Evolutionary conservation across 108 stramenopile species (phyloP).

Genomic region (Pelagomonas calceolata): DNA sequence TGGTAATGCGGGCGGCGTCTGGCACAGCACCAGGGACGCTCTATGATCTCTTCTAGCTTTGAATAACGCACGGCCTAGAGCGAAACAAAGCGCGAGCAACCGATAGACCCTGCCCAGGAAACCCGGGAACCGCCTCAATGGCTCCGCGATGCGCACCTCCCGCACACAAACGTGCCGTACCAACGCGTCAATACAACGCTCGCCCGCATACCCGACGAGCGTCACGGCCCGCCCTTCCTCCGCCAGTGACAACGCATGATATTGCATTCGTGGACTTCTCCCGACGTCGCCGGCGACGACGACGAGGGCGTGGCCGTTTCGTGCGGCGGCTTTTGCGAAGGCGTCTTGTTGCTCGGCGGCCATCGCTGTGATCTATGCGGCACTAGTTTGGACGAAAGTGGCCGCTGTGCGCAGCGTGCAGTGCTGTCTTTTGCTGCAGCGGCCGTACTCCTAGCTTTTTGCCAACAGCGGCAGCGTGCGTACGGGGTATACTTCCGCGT

Average conservation of each 20-base stretch:
- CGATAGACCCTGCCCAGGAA: slow-evolving; percentile 4
- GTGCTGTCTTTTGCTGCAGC: too few relatives aligned
- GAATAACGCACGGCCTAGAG: background rate
- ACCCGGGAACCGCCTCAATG: background rate
- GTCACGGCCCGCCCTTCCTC: slow-evolving; percentile 54
- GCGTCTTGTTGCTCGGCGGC: too few relatives aligned
- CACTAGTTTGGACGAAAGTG: too few relatives aligned
- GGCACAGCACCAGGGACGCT: slow-evolving; percentile 54
- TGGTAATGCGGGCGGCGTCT: slow-evolving; percentile 95
- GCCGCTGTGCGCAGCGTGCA: too few relatives aligned
- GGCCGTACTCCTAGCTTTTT: too few relatives aligned
- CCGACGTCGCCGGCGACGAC: background rate
- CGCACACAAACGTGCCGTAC: background rate
- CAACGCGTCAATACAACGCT: background rate
- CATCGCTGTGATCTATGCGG: too few relatives aligned
- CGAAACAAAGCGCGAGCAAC: slow-evolving; percentile 9
- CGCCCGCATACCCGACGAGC: slow-evolving; percentile 59
- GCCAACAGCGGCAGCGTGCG: too few relatives aligned
- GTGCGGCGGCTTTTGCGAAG: too few relatives aligned
- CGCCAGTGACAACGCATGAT: slow-evolving; percentile 81
- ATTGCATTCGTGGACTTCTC: slow-evolving; percentile 96
- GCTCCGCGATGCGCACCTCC: slow-evolving; percentile 28
- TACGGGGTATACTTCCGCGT: too few relatives aligned
- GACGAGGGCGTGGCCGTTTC: background rate
- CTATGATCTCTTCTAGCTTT: background rate